These are phyloP conservation scores for Fabrea salina DNA, from an alignment of 169 alveolate genomes.

Conservation along the genomic window DNA sequence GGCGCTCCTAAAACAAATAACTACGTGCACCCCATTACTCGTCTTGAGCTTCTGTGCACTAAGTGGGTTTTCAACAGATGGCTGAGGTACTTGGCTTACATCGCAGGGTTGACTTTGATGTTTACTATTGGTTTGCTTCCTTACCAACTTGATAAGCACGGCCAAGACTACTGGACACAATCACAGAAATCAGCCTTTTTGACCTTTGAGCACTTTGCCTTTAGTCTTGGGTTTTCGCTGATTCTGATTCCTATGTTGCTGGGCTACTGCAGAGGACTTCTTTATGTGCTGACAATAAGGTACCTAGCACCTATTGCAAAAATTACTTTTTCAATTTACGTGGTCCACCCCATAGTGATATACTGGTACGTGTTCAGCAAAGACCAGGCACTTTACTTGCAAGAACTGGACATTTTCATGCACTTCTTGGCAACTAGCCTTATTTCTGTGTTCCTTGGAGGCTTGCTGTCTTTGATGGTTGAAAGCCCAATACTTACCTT, in stretches of 20 bases:
- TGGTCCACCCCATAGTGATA: slow-evolving; percentile 21
- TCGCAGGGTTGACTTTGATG: background rate
- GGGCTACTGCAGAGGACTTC: background rate
- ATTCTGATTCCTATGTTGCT: slow-evolving; percentile 19
- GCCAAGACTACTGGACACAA: slow-evolving; percentile 2
- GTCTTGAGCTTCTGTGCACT: background rate
- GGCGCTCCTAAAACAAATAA: background rate
- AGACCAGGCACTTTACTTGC: background rate
- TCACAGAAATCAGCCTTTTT: background rate
- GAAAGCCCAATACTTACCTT: slow-evolving; percentile 3
- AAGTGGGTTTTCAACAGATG: background rate
- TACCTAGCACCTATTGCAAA: background rate
- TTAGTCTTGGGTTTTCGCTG: slow-evolving; percentile 20
- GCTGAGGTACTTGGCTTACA: background rate
- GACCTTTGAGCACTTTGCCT: background rate
- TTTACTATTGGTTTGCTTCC: background rate
- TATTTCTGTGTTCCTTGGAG: background rate
- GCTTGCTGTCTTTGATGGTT: background rate
- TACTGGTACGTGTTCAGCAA: background rate
- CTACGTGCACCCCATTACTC: background rate
- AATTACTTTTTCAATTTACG: slow-evolving; percentile 2
- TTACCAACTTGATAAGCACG: slow-evolving; percentile 10
- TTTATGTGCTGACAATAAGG: background rate
- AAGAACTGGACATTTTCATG: background rate
- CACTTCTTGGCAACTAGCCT: background rate